Conservation (phyloP, 768 basidiomycete species). For the Boletellus ananas region DNA sequence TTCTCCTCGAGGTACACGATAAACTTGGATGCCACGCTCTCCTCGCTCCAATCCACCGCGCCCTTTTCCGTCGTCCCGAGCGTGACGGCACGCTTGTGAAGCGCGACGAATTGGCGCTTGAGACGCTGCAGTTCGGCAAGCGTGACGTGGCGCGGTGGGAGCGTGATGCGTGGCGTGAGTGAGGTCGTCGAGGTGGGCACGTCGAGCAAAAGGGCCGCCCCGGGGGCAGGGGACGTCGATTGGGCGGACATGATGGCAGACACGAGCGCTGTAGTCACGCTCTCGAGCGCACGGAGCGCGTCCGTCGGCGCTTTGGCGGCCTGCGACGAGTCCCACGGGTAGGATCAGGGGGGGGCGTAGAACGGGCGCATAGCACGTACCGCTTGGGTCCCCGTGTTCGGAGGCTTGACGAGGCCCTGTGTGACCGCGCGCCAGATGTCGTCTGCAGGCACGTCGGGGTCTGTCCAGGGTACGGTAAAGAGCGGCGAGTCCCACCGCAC, state of each 20-base stretch:
- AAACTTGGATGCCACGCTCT: slow-evolving; percentile 68
- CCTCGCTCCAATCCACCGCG: slow-evolving; percentile 71
- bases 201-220: slow-evolving; percentile 38
- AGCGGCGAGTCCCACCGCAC: slow-evolving; percentile 98
- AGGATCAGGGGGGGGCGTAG: background rate
- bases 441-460: slow-evolving; percentile 58
- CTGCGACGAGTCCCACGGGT: too few relatives aligned
- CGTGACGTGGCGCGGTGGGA: slow-evolving; percentile 71
- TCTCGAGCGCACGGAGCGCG: slow-evolving; percentile 82
- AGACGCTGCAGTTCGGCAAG: slow-evolving; percentile 84
- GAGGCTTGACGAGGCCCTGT: slow-evolving; percentile 76
- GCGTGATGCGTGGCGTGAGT: slow-evolving; percentile 46
- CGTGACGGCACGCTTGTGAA: slow-evolving; percentile 87
- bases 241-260: slow-evolving; percentile 68
- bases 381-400: slow-evolving; percentile 76
- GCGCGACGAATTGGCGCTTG: slow-evolving; percentile 87
- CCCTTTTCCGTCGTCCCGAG: slow-evolving; percentile 79
- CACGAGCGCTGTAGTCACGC: slow-evolving; percentile 66
- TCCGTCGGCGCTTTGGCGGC: slow-evolving; percentile 80
- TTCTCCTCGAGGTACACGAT: slow-evolving; percentile 69
- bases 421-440: slow-evolving; percentile 81
- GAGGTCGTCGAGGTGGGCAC: slow-evolving; percentile 31
- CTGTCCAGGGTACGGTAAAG: slow-evolving; percentile 78
- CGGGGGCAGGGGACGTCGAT: slow-evolving; percentile 41
- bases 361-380: slow-evolving; percentile 39